These are phyloP conservation scores for Quillaja saponaria DNA, from an alignment of 306 rosid genomes.

Conservation along the genomic window DNA sequence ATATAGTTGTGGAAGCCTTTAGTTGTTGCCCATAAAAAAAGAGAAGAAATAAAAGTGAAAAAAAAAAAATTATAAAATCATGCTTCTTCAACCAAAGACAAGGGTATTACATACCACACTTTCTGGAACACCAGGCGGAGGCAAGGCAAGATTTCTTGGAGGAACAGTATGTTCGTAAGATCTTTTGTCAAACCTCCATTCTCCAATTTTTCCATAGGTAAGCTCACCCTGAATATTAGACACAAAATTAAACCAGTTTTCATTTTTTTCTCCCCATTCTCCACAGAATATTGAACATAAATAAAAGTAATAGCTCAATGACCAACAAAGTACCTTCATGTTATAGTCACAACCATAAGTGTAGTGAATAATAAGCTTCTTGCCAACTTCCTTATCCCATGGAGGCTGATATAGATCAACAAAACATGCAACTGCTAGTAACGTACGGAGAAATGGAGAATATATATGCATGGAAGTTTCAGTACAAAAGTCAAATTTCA, in stretches of 20 bases:
- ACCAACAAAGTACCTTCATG: constrained; percentile 65
- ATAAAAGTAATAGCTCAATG: constrained; percentile 5
- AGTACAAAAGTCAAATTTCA: neutral
- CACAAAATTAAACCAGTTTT: constrained; percentile 19
- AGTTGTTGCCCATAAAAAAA: too few species aligned
- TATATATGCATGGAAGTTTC: neutral
- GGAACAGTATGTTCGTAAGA: constrained; percentile 51
- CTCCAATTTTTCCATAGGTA: constrained; percentile 95
- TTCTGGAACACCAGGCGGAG: constrained; percentile 92
- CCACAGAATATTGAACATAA: neutral
- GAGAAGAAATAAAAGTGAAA: too few species aligned
- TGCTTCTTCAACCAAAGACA: neutral
- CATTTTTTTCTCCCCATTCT: neutral
- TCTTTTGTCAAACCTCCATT: constrained; percentile 98
- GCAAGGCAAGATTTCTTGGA: constrained; percentile 79
- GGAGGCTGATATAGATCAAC: constrained; percentile 70
- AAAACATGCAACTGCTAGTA: constrained; percentile 29
- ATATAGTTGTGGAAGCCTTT: too few species aligned
- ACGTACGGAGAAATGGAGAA: constrained; percentile 21
- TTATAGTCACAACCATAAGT: constrained; percentile 92
- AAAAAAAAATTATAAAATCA: neutral
- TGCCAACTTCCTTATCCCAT: constrained; percentile 77
- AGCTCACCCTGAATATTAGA: constrained; percentile 65
- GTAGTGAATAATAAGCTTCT: constrained; percentile 80
- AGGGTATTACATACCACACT: constrained; percentile 73